These are phyloP conservation scores for Diplodia mutila DNA, from an alignment of 2,329 filamentous ascomycete species.

Conservation along the genomic window DNA sequence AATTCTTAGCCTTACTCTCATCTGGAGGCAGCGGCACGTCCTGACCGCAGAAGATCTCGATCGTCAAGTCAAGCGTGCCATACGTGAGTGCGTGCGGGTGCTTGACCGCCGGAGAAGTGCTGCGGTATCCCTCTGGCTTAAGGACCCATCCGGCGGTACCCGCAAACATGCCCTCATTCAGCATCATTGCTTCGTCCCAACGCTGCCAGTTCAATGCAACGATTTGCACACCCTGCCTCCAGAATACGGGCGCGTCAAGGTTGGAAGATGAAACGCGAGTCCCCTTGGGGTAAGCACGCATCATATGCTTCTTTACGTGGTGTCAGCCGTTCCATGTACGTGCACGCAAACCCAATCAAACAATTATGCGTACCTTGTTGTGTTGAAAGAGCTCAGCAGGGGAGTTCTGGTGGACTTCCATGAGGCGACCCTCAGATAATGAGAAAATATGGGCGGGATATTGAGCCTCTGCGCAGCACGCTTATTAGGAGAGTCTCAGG, in stretches of 20 bases:
- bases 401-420: slow-evolving; percentile 67
- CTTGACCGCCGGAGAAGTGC: slow-evolving; percentile 37
- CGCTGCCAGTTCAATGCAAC: slow-evolving; percentile 94
- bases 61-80: slow-evolving; percentile 66
- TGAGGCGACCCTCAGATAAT: slow-evolving; percentile 64
- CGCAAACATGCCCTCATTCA: slow-evolving; percentile 90
- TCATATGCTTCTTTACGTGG: slow-evolving; percentile 62
- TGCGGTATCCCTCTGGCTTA: slow-evolving; percentile 76
- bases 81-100: slow-evolving; percentile 54
- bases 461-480: slow-evolving; percentile 43
- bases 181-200: slow-evolving; percentile 91
- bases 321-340: neutral
- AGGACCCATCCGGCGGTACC: slow-evolving; percentile 81
- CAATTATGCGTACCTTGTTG: slow-evolving; percentile 58
- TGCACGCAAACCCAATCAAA: neutral
- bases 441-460: slow-evolving; percentile 68
- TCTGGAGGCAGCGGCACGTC: slow-evolving; percentile 68
- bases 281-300: slow-evolving; percentile 87
- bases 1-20: slow-evolving; percentile 56
- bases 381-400: slow-evolving; percentile 71
- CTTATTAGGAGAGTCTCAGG: neutral
- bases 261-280: slow-evolving; percentile 84
- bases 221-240: slow-evolving; percentile 87
- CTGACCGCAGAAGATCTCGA: slow-evolving; percentile 78
- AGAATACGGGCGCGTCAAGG: slow-evolving; percentile 80